Base-by-base conservation (phyloP, 306 rosid species). In the Fagus crenata region DNA sequence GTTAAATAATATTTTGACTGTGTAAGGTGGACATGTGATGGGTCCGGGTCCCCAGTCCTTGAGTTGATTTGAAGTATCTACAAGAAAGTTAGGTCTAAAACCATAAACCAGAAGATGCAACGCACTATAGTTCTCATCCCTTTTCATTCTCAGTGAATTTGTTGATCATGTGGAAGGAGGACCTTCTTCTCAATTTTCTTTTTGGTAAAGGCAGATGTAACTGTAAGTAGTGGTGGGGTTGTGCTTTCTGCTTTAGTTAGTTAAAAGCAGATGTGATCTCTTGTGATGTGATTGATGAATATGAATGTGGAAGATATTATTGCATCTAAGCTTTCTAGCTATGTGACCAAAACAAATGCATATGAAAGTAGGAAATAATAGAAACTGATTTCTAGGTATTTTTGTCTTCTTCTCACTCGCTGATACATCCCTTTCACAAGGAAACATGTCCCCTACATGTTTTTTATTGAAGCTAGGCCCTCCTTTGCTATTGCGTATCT, bases 361-460 rank as follows among this genome's bases (percentile, higher is more conserved):
- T 58, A 58, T 28, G 7, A 67, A 18, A 18, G 4, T 40, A 6
- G 17, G 11, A 71, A 59, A 59, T 71, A n/a, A 7, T 17, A 59
- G 53, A 71, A 49, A 78, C 77, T 49, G 65, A 51, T 72, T 63
- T 36, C 31, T 14, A 7, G 42, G 39, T 14, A 7, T 15, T 32
- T 7, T 36, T 6, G 4, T 49, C 13, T 15, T 67, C 75, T 71
- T 71, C 43, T 33, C 39, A 55, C 11, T 35, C 13, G 8, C 4
- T 13, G 28, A 46, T 46, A 46, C 4, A 49, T 55, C 13, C 36
- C 17, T 49, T 73, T 41, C 46, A 73, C 31, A 32, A 56, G 41
- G 60, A 41, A 42, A 54, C 78, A 79, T 79, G 78, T 54, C 39
- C 37, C 32, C 49, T 54, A 54, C 83, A 79, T 53, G 78, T 64